Conservation (phyloP, 1,284 basidiomycete species). For the Tilletiaria anomala region DNA sequence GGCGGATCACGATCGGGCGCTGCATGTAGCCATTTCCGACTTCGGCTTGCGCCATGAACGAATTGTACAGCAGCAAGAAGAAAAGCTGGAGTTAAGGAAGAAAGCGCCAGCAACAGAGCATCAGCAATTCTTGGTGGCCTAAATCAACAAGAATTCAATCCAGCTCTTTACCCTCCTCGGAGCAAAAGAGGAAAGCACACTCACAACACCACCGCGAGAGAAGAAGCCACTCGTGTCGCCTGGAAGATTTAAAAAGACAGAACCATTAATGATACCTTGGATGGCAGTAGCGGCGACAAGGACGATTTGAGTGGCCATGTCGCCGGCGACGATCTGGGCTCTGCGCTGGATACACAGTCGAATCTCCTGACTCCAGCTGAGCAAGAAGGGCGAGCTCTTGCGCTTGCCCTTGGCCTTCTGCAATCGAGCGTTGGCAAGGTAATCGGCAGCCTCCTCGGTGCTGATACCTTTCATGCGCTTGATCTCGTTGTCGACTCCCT, state of each 20-base stretch:
- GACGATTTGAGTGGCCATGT: constrained; percentile 41
- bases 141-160: neutral
- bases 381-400: constrained; percentile 14
- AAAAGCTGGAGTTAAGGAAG: constrained; percentile 4
- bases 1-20: constrained; percentile 27
- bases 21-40: constrained; percentile 20
- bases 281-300: constrained; percentile 28
- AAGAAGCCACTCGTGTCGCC: constrained; percentile 56
- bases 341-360: constrained; percentile 54
- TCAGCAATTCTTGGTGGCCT: neutral
- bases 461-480: constrained; percentile 9
- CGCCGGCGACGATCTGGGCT: constrained; percentile 55
- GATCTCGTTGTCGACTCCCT: constrained; percentile 11
- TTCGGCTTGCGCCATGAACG: constrained; percentile 40
- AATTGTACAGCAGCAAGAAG: constrained; percentile 39
- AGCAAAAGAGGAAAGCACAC: constrained; percentile 9
- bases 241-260: constrained; percentile 55
- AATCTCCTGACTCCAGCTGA: constrained; percentile 44
- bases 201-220: constrained; percentile 58
- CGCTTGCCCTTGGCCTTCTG: constrained; percentile 10
- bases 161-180: too few species aligned
- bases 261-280: constrained; percentile 61
- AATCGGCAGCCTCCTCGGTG: too few species aligned
- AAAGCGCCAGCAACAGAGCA: too few species aligned
- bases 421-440: constrained; percentile 5